Evolutionary conservation across 352 stramenopile genomes (phyloP).

Genomic region (Globisporangium ultimum): DNA sequence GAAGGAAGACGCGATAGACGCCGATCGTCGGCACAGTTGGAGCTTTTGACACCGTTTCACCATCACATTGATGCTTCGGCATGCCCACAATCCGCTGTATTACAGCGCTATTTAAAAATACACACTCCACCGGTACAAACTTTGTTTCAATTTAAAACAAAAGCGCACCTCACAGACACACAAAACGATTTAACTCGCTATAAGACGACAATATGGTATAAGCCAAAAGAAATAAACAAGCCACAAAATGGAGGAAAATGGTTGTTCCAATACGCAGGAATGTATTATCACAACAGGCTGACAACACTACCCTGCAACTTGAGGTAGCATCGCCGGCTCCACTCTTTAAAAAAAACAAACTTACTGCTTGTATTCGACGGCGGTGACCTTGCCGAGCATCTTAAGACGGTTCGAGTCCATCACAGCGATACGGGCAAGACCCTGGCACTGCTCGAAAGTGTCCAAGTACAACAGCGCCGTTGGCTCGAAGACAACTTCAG

Average conservation of each 20-base stretch:
- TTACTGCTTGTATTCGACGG: conserved; percentile 41
- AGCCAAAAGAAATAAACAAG: not conserved
- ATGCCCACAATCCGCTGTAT: no score
- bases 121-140: no score
- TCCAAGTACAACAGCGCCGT: conserved; percentile 69
- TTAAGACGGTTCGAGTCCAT: conserved; percentile 87
- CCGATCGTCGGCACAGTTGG: no score
- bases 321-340: not conserved
- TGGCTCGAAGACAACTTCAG: conserved; percentile 76
- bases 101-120: no score
- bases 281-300: not conserved
- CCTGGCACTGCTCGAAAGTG: conserved; percentile 69
- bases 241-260: no score
- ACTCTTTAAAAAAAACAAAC: conserved; percentile 5
- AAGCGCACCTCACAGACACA: no score
- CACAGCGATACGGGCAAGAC: conserved; percentile 78
- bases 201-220: no score
- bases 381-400: conserved; percentile 79
- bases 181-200: no score
- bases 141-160: no score
- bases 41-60: no score
- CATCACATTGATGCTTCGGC: no score
- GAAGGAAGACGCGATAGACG: no score
- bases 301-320: not conserved
- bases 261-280: not conserved